Evolutionary conservation across 1,139 yeast species (phyloP).

Genomic region (Nakaseomyces delphensis): DNA sequence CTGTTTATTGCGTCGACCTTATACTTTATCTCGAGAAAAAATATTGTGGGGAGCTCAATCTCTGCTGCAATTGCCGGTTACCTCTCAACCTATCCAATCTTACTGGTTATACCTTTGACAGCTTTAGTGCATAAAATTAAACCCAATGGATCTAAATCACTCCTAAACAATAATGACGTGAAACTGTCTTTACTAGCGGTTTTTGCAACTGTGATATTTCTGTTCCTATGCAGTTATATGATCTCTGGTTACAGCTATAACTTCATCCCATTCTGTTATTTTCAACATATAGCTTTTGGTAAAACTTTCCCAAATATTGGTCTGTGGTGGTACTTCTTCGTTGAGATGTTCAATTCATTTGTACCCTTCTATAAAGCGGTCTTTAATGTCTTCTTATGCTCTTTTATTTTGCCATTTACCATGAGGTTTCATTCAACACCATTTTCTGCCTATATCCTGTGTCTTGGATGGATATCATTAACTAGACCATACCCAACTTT

Average conservation of each 20-base stretch:
- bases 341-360: slow-evolving; percentile 89
- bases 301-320: slow-evolving; percentile 68
- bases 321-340: slow-evolving; percentile 96
- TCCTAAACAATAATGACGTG: neutral
- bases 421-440: slow-evolving; percentile 58
- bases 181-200: neutral
- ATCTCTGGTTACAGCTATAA: neutral
- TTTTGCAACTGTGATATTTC: neutral
- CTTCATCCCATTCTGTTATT: neutral
- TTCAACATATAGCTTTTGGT: slow-evolving; percentile 39
- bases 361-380: slow-evolving; percentile 74
- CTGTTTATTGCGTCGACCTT: slow-evolving; percentile 47
- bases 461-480: slow-evolving; percentile 58
- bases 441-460: slow-evolving; percentile 55
- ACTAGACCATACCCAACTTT: slow-evolving; percentile 82
- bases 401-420: slow-evolving; percentile 67
- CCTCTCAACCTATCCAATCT: slow-evolving; percentile 53
- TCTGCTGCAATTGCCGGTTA: slow-evolving; percentile 57
- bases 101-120: slow-evolving; percentile 48
- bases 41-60: slow-evolving; percentile 41
- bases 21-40: slow-evolving; percentile 37
- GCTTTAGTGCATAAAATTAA: slow-evolving; percentile 20
- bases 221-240: neutral
- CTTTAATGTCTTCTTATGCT: slow-evolving; percentile 66
- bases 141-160: neutral